Conservation (phyloP, 192 early-diverging fungal genomes). For the Entomortierella parvispora region DNA sequence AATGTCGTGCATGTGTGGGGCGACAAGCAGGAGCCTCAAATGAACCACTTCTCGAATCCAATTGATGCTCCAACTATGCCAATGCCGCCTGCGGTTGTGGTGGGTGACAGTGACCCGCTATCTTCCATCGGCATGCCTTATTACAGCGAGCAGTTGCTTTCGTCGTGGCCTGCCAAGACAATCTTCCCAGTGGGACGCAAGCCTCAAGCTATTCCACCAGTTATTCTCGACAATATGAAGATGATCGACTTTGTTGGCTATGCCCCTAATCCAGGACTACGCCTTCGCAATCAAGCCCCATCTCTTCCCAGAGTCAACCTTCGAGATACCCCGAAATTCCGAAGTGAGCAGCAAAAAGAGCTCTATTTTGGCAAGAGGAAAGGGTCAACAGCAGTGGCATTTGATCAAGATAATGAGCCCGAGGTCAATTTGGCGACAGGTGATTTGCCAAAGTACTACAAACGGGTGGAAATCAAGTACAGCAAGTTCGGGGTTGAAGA, state of each 20-base stretch:
- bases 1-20: conserved; percentile 85
- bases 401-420: conserved; percentile 52
- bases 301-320: conserved; percentile 54
- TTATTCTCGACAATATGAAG: conserved; percentile 81
- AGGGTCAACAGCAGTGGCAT: conserved; percentile 20
- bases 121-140: conserved; percentile 84
- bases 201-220: conserved; percentile 76
- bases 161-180: conserved; percentile 74
- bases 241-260: conserved; percentile 95
- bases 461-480: conserved; percentile 87
- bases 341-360: conserved; percentile 83
- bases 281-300: conserved; percentile 79
- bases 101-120: conserved; percentile 73
- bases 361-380: conserved; percentile 61
- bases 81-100: conserved; percentile 52
- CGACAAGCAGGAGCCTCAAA: conserved; percentile 68
- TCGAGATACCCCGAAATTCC: conserved; percentile 76
- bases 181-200: conserved; percentile 81
- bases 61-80: conserved; percentile 62
- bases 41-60: conserved; percentile 72
- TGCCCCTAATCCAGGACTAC: conserved; percentile 84
- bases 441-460: conserved; percentile 75
- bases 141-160: conserved; percentile 80
- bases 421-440: conserved; percentile 53
- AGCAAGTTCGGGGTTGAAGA: conserved; percentile 97